These are phyloP conservation scores for Fistulinella prunicolor DNA, from an alignment of 768 basidiomycete species.

Conservation along the genomic window DNA sequence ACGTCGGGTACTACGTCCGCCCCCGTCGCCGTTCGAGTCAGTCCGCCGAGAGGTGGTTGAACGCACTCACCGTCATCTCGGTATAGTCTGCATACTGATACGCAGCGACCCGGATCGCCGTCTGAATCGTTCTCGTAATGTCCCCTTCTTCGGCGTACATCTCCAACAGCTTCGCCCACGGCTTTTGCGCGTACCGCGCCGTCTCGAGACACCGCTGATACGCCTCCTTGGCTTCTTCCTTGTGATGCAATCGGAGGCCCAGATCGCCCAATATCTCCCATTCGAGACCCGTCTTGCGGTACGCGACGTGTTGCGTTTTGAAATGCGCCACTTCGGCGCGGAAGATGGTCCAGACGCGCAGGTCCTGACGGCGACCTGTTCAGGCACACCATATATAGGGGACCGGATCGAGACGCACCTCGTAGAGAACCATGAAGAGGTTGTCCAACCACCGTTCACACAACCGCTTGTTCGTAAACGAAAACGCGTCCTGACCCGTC, in stretches of 20 bases:
- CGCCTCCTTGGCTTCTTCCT: constrained; percentile 98
- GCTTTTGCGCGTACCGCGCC: constrained; percentile 83
- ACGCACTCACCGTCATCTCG: constrained; percentile 77
- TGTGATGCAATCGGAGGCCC: constrained; percentile 90
- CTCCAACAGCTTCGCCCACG: constrained; percentile 92
- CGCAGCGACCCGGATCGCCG: constrained; percentile 87
- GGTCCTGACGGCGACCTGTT: constrained; percentile 53
- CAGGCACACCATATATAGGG: not conserved
- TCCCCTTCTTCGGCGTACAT: constrained; percentile 98
- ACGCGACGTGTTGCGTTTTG: constrained; percentile 97
- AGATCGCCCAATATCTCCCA: constrained; percentile 99
- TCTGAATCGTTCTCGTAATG: constrained; percentile 85
- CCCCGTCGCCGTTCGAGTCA: not conserved
- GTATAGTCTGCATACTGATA: constrained; percentile 90
- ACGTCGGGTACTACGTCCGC: constrained; percentile 70
- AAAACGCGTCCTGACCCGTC: constrained; percentile 61
- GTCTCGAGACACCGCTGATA: constrained; percentile 92
- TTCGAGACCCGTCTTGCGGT: constrained; percentile 93
- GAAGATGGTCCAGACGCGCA: constrained; percentile 99
- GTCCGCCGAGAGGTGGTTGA: no score
- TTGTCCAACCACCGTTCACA: constrained; percentile 99
- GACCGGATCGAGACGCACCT: constrained; percentile 48
- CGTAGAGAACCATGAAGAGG: constrained; percentile 96
- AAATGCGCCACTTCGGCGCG: constrained; percentile 98
- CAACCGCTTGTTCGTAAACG: constrained; percentile 93